Percentiles rank a stretch among this genome's conserved stretches.
Evolutionary conservation across 352 stramenopile genomes (phyloP).

Genomic region (Phytophthora aleatoria): DNA sequence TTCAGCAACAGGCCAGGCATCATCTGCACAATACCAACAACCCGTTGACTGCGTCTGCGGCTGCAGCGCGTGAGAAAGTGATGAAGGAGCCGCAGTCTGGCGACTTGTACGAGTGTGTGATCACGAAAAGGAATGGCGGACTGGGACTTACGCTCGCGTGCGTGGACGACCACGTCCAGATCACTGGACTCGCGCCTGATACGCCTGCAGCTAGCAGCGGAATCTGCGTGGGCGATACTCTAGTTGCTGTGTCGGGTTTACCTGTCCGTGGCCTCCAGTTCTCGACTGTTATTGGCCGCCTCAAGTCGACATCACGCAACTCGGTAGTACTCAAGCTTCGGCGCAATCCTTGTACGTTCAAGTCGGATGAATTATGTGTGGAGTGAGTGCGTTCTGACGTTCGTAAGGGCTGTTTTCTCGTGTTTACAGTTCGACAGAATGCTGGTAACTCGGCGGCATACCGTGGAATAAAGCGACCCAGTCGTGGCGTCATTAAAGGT

Average conservation of each 20-base stretch:
- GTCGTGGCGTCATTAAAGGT: conserved; percentile 51
- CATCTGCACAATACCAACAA: conserved; percentile 39
- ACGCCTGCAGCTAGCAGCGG: conserved; percentile 74
- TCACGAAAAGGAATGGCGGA: conserved; percentile 80
- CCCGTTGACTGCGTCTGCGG: conserved; percentile 21
- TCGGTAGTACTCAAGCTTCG: conserved; percentile 82
- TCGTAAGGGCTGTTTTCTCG: conserved; percentile 2
- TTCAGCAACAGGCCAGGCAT: conserved; percentile 32
- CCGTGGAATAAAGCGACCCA: conserved; percentile 61
- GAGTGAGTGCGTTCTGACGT: conserved; percentile 12
- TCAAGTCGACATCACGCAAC: conserved; percentile 81
- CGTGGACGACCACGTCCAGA: conserved; percentile 86
- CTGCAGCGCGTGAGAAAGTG: conserved; percentile 69
- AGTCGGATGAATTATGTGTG: conserved; percentile 1
- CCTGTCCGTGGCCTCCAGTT: conserved; percentile 81
- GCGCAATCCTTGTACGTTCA: conserved; percentile 78
- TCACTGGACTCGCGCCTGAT: conserved; percentile 73
- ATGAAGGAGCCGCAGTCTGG: conserved; percentile 85
- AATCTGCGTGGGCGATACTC: conserved; percentile 80
- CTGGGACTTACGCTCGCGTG: conserved; percentile 77
- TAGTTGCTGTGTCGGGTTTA: conserved; percentile 74
- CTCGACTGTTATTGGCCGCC: conserved; percentile 77
- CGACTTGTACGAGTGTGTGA: conserved; percentile 86
- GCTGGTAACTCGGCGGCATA: conserved; percentile 54
- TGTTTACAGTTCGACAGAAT: conserved; percentile 69